Percentiles rank a stretch among this genome's conserved stretches.
phyloP scores from a whole-genome alignment of 352 stramenopile species.

The Ophiocytium majus region DNA sequence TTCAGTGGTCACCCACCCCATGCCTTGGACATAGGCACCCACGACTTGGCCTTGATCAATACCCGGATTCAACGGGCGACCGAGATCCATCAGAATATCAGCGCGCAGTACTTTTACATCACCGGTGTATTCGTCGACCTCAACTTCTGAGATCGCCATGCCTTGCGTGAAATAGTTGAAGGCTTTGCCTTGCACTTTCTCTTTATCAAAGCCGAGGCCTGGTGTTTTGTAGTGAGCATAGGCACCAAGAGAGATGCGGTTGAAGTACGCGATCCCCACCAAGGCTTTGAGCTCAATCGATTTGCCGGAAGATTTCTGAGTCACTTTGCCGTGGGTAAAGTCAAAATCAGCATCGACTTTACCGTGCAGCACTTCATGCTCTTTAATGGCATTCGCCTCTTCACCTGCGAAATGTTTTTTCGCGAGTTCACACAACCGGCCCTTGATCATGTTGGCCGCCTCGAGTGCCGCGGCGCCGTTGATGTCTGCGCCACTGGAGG shows the following conservation, averaged over 20 bases:
- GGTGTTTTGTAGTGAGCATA: constrained; percentile 1
- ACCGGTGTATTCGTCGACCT: constrained; percentile 89
- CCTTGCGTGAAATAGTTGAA: constrained; percentile 96
- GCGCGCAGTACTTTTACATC: constrained; percentile 77
- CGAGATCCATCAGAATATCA: constrained; percentile 85
- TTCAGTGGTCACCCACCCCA: constrained; percentile 88
- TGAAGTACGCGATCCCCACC: neutral
- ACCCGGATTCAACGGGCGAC: constrained; percentile 86
- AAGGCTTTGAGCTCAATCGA: neutral
- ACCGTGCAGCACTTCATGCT: neutral
- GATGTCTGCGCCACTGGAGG: neutral
- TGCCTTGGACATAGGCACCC: constrained; percentile 91
- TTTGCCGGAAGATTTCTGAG: constrained; percentile 7
- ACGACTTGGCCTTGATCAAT: constrained; percentile 97
- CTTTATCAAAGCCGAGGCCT: constrained; percentile 6
- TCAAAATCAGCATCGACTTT: neutral
- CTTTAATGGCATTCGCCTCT: constrained; percentile 4
- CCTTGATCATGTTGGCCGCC: neutral
- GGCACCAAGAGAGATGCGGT: neutral
- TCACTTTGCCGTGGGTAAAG: neutral
- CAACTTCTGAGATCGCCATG: constrained; percentile 80
- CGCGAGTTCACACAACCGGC: neutral
- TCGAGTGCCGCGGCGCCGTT: neutral
- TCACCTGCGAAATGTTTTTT: constrained; percentile 5
- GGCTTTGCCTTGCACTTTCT: constrained; percentile 63